Percentiles rank a stretch among this genome's conserved stretches.
Conservation (phyloP, 352 stramenopile genomes). For the Globisporangium recalcitrans region DNA sequence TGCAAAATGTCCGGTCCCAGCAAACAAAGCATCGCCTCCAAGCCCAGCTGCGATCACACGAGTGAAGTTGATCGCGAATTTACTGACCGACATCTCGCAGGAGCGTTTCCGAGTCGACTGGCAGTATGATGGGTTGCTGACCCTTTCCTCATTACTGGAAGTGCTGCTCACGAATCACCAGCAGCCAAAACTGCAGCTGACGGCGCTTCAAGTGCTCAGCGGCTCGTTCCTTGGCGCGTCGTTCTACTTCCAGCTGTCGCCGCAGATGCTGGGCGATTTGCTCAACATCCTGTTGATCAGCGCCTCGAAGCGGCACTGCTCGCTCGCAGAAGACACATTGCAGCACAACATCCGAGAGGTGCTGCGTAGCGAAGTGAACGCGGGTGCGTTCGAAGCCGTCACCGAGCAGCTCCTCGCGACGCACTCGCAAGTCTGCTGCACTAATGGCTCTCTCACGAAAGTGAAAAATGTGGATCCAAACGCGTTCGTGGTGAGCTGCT, state of each 20-base stretch:
- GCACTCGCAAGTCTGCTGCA: constrained; percentile 21
- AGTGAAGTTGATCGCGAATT: constrained; percentile 46
- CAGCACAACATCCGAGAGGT: constrained; percentile 39
- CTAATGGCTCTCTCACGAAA: not conserved
- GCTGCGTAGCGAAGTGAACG: constrained; percentile 35
- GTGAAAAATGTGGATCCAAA: not conserved
- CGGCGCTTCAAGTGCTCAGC: constrained; percentile 32
- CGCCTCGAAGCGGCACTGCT: constrained; percentile 28
- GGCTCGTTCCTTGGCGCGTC: constrained; percentile 25
- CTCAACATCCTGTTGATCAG: constrained; percentile 63
- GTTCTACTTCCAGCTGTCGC: constrained; percentile 42
- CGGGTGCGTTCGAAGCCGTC: constrained; percentile 17
- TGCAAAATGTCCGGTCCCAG: not conserved
- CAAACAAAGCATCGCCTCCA: not conserved
- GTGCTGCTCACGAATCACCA: constrained; percentile 33
- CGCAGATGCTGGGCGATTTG: constrained; percentile 53
- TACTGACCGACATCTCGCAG: constrained; percentile 27
- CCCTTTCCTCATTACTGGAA: constrained; percentile 27
- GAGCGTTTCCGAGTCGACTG: constrained; percentile 24
- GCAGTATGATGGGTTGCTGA: constrained; percentile 25
- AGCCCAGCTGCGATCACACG: constrained; percentile 18
- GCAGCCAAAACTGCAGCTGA: constrained; percentile 37
- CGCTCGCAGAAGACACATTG: constrained; percentile 30
- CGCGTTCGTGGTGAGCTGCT: not conserved
- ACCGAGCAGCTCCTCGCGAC: constrained; percentile 11